Evolutionary conservation across 768 basidiomycete genomes (phyloP).

Genomic region (Cantharellus anzutake): DNA sequence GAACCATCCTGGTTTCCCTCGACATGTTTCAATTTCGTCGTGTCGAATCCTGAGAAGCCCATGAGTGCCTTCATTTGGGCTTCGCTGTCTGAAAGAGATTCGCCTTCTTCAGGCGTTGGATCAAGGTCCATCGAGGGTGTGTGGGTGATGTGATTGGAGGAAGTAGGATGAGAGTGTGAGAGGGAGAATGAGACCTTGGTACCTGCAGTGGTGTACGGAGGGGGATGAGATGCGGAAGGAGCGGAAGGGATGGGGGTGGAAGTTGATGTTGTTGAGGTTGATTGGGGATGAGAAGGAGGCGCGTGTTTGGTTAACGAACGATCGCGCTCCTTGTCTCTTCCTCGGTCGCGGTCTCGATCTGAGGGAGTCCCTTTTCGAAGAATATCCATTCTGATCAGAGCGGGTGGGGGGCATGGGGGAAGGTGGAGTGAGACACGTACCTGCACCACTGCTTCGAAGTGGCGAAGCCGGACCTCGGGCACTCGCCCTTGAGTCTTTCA

Average conservation of each 20-base stretch:
- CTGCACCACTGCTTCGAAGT: neutral
- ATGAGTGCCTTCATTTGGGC: constrained; percentile 77
- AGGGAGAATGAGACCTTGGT: neutral
- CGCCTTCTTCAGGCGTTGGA: constrained; percentile 16
- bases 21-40: constrained; percentile 74
- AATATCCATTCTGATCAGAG: constrained; percentile 5
- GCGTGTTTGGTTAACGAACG: neutral
- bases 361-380: no score
- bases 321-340: constrained; percentile 1
- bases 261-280: neutral
- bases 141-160: neutral
- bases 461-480: neutral
- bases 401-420: constrained; percentile 14
- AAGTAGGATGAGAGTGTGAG: neutral
- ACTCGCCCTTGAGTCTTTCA: constrained; percentile 5
- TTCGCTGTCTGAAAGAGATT: constrained; percentile 40
- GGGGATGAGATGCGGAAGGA: neutral
- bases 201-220: neutral
- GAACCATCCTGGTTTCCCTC: constrained; percentile 63
- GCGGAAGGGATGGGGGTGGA: neutral
- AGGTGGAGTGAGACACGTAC: neutral
- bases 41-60: constrained; percentile 75
- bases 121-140: constrained; percentile 1
- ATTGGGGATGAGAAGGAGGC: neutral
- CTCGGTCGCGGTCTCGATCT: constrained; percentile 15